Conservation (phyloP, 495 filamentous ascomycete species). For the Aspergillus saccharolyticus region DNA sequence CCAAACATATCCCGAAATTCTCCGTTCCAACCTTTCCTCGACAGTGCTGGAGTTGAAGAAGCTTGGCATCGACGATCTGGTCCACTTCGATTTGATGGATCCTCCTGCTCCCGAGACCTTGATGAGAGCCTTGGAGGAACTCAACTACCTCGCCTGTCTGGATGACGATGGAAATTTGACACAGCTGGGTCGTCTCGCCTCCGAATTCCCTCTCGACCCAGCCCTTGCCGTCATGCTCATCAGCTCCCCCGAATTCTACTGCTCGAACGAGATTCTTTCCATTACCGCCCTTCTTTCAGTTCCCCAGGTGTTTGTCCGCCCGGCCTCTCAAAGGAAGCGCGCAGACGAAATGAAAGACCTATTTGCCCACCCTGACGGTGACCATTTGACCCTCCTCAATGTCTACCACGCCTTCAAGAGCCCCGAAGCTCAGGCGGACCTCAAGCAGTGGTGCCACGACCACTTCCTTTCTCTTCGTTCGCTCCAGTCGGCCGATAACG, state of each 20-base stretch:
- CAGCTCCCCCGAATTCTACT: conserved; percentile 94
- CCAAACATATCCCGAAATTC: conserved; percentile 92
- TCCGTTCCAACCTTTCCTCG: conserved; percentile 87
- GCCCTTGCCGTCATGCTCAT: conserved; percentile 97
- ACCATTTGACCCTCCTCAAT: conserved; percentile 94
- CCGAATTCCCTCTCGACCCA: conserved; percentile 94
- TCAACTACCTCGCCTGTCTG: conserved; percentile 94
- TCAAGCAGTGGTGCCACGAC: conserved; percentile 91
- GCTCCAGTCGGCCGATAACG: conserved; percentile 87
- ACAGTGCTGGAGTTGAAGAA: conserved; percentile 98
- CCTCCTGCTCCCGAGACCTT: conserved; percentile 96
- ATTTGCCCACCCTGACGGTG: conserved; percentile 89
- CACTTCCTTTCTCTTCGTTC: conserved; percentile 92
- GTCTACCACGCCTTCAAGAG: conserved; percentile 97
- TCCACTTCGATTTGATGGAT: conserved; percentile 99
- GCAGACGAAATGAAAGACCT: conserved; percentile 96
- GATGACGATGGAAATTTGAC: conserved; percentile 96
- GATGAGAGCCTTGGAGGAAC: conserved; percentile 96
- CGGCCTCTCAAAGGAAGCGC: conserved; percentile 74
- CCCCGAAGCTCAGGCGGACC: conserved; percentile 63
- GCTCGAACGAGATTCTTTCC: conserved; percentile 96
- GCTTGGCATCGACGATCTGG: conserved; percentile 88
- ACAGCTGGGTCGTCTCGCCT: conserved; percentile 75
- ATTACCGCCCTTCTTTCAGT: conserved; percentile 92
- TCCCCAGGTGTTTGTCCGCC: conserved; percentile 89